phyloP scores from a whole-genome alignment of 2,329 filamentous ascomycete species.

The Hymenotorrendiella dingleyae region DNA sequence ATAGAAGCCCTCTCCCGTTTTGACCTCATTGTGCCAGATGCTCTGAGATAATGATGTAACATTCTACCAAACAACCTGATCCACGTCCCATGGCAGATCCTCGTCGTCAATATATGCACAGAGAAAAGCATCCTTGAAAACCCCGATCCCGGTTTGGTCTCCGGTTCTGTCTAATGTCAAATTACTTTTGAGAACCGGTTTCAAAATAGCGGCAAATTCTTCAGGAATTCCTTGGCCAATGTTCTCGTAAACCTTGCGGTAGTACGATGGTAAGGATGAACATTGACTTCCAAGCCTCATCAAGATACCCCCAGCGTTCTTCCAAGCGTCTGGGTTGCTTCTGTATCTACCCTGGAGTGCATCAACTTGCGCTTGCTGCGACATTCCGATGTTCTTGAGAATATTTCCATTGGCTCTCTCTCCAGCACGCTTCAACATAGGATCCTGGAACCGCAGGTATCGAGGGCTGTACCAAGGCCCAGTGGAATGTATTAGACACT shows the following conservation, averaged over 20 bases:
- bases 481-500: neutral
- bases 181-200: neutral
- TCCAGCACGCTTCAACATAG: neutral
- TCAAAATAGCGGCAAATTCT: neutral
- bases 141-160: neutral
- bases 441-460: neutral
- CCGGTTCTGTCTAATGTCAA: neutral
- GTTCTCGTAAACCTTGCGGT: neutral
- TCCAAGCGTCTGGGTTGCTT: too few species aligned
- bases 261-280: neutral
- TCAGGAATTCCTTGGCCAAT: neutral
- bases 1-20: too few species aligned
- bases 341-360: too few species aligned
- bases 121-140: neutral
- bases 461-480: neutral
- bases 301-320: too few species aligned
- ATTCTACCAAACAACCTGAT: conserved; percentile 8
- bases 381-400: neutral
- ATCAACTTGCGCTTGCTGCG: too few species aligned
- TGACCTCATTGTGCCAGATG: too few species aligned
- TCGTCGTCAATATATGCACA: conserved; percentile 6
- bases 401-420: neutral
- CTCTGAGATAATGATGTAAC: too few species aligned
- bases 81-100: conserved; percentile 8
- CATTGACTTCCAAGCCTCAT: too few species aligned